Evolutionary conservation across 169 alveolate genomes (phyloP).

Genomic region (Cryptosporidium tyzzeri): DNA sequence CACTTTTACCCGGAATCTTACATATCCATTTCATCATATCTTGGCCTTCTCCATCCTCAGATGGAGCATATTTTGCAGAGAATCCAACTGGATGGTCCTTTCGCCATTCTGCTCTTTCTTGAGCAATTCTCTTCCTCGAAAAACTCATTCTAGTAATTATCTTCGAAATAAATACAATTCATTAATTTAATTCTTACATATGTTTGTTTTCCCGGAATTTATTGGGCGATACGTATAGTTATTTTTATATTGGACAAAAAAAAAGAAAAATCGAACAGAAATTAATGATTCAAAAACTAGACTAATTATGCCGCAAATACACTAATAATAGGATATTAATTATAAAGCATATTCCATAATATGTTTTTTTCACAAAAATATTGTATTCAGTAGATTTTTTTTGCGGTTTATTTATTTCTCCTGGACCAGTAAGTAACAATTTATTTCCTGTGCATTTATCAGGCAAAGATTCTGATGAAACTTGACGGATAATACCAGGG

Average conservation of each 20-base stretch:
- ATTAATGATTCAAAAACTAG: background rate
- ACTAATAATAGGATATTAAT: background rate
- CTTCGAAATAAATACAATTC: background rate
- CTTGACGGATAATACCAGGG: conserved; percentile 67
- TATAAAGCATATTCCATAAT: background rate
- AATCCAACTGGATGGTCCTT: conserved; percentile 98
- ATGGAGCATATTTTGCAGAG: conserved; percentile 94
- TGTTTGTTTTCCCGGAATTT: conserved; percentile 3
- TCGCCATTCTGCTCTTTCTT: conserved; percentile 97
- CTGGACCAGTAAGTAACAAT: conserved; percentile 38
- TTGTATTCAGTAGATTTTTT: background rate
- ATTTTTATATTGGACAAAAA: background rate
- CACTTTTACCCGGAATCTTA: conserved; percentile 94
- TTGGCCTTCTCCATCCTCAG: conserved; percentile 91
- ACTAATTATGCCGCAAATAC: background rate
- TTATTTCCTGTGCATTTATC: conserved; percentile 32
- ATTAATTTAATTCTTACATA: background rate
- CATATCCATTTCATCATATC: conserved; percentile 97
- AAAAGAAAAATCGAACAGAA: background rate
- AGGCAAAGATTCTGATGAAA: conserved; percentile 10
- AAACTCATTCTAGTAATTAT: conserved; percentile 81
- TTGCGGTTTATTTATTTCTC: conserved; percentile 13
- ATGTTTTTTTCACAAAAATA: background rate
- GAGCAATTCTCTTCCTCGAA: conserved; percentile 90
- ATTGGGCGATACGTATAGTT: conserved; percentile 2